Evolutionary conservation across 345 rosid genomes (phyloP), one percentile per base, ranked within the genome.

Genomic region (Anastatica hierochuntica): DNA sequence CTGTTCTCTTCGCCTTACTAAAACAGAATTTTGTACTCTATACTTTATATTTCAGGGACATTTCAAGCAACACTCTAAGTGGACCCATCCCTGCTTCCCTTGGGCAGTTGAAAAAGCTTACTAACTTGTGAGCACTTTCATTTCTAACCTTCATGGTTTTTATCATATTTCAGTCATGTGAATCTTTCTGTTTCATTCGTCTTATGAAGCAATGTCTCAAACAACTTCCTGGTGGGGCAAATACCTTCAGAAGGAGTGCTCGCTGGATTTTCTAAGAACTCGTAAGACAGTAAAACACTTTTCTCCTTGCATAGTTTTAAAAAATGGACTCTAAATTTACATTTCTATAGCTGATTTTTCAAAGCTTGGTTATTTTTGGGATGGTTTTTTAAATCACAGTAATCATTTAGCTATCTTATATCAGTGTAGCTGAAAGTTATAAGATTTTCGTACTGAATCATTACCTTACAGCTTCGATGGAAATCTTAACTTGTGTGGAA

Each of bases 171-270:
- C 98, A 13, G 82, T 33, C 34, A 0, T 29, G 34, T 53, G 15
- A 30, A 16, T 47, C 30, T 29, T 20, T 26, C 39, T 49, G 47
- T 26, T 52, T 77, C 13, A 56, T 73, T 46, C 58, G 60, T 56
- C 31, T 55, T 57, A 37, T 72, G 63, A 78, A 92, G 98, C 68
- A 85, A 92, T 21, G 82, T 88, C 50, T 83, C 98, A 10, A 78
- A 84, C 74, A 92, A 92, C 74, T 88, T 92, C 64, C 82, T 92
- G 54, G 69, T 13, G 26, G 98, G 98, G 34, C 63, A 77, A 49
- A 83, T 92, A 71, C 98, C 98, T 60, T 75, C 83, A 15, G 79
- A 79, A 52, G 94, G 90, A 82, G 73, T 84, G 20, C 70, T 77
- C 53, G 37, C 47, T 74, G 78, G 53, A 53, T 79, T 81, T 62